These are phyloP conservation scores for Phytophthora megakarya DNA, from an alignment of 352 stramenopile species.

Conservation along the genomic window DNA sequence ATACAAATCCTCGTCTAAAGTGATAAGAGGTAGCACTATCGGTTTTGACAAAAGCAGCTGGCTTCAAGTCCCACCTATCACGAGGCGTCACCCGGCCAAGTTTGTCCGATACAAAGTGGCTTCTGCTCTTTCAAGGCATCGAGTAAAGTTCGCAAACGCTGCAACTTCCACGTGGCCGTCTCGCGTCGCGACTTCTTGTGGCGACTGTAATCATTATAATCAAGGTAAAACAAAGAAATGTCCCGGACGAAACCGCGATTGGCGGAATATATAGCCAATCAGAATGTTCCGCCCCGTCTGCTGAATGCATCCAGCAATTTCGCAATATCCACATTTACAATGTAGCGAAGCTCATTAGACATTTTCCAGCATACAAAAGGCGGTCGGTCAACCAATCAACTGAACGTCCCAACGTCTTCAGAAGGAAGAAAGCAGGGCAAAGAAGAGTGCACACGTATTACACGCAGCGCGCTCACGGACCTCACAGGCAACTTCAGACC, in stretches of 20 bases:
- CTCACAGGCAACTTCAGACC: conserved; percentile 3
- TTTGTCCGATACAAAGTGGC: conserved; percentile 1
- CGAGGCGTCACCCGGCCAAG: too few relatives aligned
- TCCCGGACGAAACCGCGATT: conserved; percentile 15
- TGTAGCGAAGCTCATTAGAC: conserved; percentile 6
- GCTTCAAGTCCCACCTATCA: not conserved
- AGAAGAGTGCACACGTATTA: conserved; percentile 22
- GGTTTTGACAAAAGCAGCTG: not conserved
- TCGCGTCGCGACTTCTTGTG: not conserved
- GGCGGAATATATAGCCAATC: conserved; percentile 23
- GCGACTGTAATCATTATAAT: conserved; percentile 3
- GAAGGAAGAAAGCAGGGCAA: conserved; percentile 35
- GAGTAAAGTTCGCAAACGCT: too few relatives aligned
- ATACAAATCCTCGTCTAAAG: too few relatives aligned
- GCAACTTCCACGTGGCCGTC: not conserved
- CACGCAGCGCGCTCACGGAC: conserved; percentile 8
- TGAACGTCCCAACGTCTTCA: conserved; percentile 15
- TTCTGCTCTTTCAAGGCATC: not conserved
- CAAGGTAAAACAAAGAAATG: conserved; percentile 4
- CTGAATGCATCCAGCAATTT: conserved; percentile 13
- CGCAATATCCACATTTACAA: conserved; percentile 11
- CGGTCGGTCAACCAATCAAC: conserved; percentile 49
- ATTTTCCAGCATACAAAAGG: conserved; percentile 35
- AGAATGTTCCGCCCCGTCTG: conserved; percentile 12
- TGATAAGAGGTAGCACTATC: too few relatives aligned